Evolutionary conservation across 2,329 filamentous ascomycete genomes (phyloP), one percentile per base, ranked within the genome.

Genomic region (Trichoderma atroviride): DNA sequence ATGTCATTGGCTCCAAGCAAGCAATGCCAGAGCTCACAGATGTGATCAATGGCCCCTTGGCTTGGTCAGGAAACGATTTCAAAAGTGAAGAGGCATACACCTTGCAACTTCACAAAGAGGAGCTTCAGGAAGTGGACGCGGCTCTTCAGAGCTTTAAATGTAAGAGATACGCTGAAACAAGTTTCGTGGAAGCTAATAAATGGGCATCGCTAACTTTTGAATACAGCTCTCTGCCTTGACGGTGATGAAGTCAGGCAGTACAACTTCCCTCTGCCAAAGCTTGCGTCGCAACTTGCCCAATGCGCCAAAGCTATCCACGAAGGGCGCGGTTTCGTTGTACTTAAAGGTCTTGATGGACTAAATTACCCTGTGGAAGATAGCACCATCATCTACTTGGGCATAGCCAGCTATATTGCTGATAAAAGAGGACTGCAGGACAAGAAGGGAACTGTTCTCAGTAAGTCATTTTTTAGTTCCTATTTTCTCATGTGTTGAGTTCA

Each of bases 321-420:
- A 10, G 83, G 82, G 4, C 74, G 72, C 9, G 88, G 88, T 0
- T 83, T 90, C 71, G 82, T 82, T 60, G 81, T 89, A 10, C 75
- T 91, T 50, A 82, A 83, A 5, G 88, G 88, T 3, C 77, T 90
- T 1, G 81, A 84, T 16, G 79, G 83, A 0, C 73, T 77, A 2
- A 78, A 75, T 1, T 85, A 86, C 75, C 81, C 82, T 3, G 78
- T 81, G 29, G 84, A 88, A 71, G 86, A 90, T 63, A 86, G 85
- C 65, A 76, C 86, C 19, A 80, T 83, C 5, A 79, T 89, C 55
- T 89, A 87, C 72, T 80, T 88, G 5, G 88, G 86, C 0, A 76
- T 90, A 13, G 82, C 87, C 0, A 84, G 82, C 68, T 83, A 89
- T 73, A 82, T 91, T 61, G 88, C 84, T 1, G 81, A 85, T 47